Evolutionary conservation across 2,329 filamentous ascomycete genomes (phyloP).

Genomic region (Cordyceps fumosorosea): DNA sequence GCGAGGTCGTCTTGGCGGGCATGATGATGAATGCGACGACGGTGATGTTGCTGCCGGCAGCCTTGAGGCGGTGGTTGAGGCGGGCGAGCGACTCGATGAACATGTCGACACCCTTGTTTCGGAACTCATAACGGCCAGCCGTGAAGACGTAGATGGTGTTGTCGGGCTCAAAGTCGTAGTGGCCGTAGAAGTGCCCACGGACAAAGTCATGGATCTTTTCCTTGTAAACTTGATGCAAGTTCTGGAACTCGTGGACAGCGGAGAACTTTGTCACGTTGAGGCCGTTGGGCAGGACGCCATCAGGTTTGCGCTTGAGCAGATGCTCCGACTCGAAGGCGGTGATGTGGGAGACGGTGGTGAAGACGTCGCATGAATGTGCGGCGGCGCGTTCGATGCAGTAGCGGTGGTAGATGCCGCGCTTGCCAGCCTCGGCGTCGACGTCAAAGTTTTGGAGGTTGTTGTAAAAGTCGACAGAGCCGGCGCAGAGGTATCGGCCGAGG

Average conservation of each 20-base stretch:
- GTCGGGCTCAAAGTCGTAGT: constrained; percentile 94
- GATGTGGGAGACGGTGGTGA: constrained; percentile 97
- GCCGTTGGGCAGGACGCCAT: constrained; percentile 92
- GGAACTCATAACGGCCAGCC: constrained; percentile 91
- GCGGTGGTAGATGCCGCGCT: constrained; percentile 95
- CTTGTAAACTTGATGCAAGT: constrained; percentile 91
- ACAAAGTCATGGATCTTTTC: constrained; percentile 98
- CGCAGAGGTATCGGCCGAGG: constrained; percentile 90
- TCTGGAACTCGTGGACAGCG: constrained; percentile 98
- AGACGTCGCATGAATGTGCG: constrained; percentile 88
- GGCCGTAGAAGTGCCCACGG: constrained; percentile 94
- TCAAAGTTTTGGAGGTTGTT: constrained; percentile 98
- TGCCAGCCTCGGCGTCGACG: constrained; percentile 91
- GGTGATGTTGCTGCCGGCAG: constrained; percentile 77
- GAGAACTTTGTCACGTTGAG: constrained; percentile 97
- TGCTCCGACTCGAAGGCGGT: constrained; percentile 98
- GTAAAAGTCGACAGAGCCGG: constrained; percentile 97
- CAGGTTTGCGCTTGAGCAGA: constrained; percentile 92
- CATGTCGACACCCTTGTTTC: constrained; percentile 99
- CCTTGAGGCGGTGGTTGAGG: constrained; percentile 88
- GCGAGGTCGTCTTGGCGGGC: constrained; percentile 90
- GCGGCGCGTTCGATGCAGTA: constrained; percentile 97
- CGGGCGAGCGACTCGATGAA: constrained; percentile 95
- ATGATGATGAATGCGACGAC: constrained; percentile 98
- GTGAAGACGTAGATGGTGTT: constrained; percentile 99